phyloP scores from a whole-genome alignment of 225 moss, liverwort and hornwort genomes.

The Climacium dendroides region DNA sequence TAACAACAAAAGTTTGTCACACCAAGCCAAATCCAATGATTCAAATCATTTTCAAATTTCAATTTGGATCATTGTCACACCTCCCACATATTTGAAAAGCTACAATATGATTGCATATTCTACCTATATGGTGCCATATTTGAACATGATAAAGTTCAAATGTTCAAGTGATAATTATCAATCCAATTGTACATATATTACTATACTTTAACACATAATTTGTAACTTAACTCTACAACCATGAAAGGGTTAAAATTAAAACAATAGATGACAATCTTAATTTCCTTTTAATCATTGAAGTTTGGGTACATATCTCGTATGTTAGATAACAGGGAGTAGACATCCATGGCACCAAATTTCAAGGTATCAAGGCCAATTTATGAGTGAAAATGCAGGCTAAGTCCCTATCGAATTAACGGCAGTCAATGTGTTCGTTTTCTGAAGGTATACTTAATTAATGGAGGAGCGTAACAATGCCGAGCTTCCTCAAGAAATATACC shows the following conservation, averaged over 20 bases:
- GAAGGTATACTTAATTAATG: neutral
- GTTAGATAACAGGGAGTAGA: neutral
- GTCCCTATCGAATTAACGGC: neutral
- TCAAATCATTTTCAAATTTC: neutral
- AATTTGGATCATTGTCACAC: neutral
- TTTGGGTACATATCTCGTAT: neutral
- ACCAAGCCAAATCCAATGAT: fast-evolving
- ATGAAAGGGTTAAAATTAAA: neutral
- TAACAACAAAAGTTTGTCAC: neutral
- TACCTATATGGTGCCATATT: neutral
- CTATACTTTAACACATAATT: neutral
- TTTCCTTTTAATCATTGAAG: too few species aligned
- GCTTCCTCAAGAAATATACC: neutral
- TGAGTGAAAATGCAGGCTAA: neutral
- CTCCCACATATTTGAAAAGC: neutral
- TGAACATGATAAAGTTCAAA: neutral
- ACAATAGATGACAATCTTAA: neutral
- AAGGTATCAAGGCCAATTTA: neutral
- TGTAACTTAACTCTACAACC: neutral
- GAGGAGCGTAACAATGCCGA: neutral
- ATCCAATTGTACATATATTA: neutral
- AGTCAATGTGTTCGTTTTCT: neutral
- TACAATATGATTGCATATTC: too few species aligned
- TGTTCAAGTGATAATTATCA: neutral
- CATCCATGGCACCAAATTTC: neutral